Conservation (phyloP, 2,329 filamentous ascomycete genomes). For the Colletotrichum filicis region DNA sequence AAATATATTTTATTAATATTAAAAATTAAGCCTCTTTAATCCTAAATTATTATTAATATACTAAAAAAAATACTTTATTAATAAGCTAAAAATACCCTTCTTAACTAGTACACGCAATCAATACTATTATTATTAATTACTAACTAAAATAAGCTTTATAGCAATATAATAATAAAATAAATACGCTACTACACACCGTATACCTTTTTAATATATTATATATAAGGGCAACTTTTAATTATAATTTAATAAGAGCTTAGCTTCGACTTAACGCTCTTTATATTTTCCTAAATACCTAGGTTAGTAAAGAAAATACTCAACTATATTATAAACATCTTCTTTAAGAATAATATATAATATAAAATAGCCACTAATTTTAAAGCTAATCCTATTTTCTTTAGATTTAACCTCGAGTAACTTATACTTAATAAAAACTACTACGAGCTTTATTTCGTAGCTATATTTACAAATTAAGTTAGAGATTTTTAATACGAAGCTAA, state of each 20-base stretch:
- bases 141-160: too few relatives aligned
- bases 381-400: conserved; percentile 2
- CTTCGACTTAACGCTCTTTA: not conserved
- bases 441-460: not conserved
- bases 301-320: not conserved
- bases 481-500: not conserved
- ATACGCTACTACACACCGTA: too few relatives aligned
- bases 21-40: too few relatives aligned
- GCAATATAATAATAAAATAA: too few relatives aligned
- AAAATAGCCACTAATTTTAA: not conserved
- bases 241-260: not conserved
- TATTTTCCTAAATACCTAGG: not conserved
- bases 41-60: too few relatives aligned
- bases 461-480: not conserved
- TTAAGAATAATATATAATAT: not conserved
- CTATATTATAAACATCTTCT: not conserved
- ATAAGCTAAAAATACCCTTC: too few relatives aligned
- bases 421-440: not conserved
- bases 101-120: too few relatives aligned
- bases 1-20: too few relatives aligned
- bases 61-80: too few relatives aligned
- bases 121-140: too few relatives aligned
- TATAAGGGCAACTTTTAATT: not conserved
- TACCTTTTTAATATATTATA: too few relatives aligned
- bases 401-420: not conserved